phyloP scores from a whole-genome alignment of 768 basidiomycete species.

The Sporobolomyces pararoseus region DNA sequence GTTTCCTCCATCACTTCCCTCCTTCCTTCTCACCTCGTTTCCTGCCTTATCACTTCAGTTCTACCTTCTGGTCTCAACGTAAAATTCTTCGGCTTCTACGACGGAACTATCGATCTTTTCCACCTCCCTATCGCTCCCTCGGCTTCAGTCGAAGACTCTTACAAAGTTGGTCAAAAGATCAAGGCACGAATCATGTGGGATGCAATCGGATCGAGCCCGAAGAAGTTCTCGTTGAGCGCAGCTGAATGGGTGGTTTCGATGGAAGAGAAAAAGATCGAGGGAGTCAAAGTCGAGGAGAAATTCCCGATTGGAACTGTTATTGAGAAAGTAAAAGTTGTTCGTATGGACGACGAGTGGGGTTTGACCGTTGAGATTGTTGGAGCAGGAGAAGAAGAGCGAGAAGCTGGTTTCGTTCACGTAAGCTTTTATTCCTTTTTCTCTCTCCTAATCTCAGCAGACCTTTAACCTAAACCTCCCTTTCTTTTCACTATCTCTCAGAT shows the following conservation, averaged over 20 bases:
- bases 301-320: conserved; percentile 72
- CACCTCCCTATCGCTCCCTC: conserved; percentile 57
- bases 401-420: conserved; percentile 79
- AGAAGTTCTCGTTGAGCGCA: conserved; percentile 75
- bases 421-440: conserved; percentile 46
- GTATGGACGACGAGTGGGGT: conserved; percentile 78
- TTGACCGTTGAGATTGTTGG: conserved; percentile 65
- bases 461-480: background rate
- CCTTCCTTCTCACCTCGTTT: conserved; percentile 78
- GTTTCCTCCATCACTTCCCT: conserved; percentile 73
- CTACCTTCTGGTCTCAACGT: conserved; percentile 72
- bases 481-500: conserved; percentile 58
- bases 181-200: conserved; percentile 81
- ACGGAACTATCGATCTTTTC: conserved; percentile 77
- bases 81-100: conserved; percentile 85
- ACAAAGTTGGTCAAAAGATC: conserved; percentile 56
- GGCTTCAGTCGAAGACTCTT: conserved; percentile 51
- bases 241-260: conserved; percentile 67
- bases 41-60: conserved; percentile 72
- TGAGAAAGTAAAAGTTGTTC: conserved; percentile 66
- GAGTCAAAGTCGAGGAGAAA: conserved; percentile 54
- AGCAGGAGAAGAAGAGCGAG: conserved; percentile 47
- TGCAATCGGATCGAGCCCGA: conserved; percentile 64
- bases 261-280: conserved; percentile 48
- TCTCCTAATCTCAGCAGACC: background rate